Base-by-base conservation (phyloP, 768 basidiomycete species). In the Lactifluus rugatus region DNA sequence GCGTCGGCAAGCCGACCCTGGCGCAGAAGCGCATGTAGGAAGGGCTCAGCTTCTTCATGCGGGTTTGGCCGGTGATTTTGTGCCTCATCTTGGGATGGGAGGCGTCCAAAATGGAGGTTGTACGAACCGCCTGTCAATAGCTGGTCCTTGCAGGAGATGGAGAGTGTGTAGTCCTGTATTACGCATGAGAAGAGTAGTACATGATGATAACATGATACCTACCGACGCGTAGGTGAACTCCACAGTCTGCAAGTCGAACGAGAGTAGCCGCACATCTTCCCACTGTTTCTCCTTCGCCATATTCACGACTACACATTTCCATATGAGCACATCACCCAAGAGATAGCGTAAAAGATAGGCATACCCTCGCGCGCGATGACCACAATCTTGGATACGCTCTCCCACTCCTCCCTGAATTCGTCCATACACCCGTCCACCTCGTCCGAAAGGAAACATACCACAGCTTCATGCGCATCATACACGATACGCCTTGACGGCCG, bases 351-450 rank as follows among this genome's bases (percentile, higher is more conserved):
- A 23, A 0, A 45, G 3, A 41, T 11, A 48, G n/a, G 66, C 75
- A 57, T 67, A 89, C 91, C 83, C 74, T 93, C 89, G 59, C 90
- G 81, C 13, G 92, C 93, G 55, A 95, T 92, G 26, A 93, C 89
- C 13, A 93, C 89, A 80, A 93, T 92, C 72, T 93, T 94, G 19
- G 89, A 90, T 31, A 95, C 88, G 46, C 87, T 77, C 41, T 89
- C 89, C 91, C 93, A 95, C 70, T 93, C 92, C 66, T 93, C 89
- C 63, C 90, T 72, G 68, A 96, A 93, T 64, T 92, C 87, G 58
- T 88, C 87, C 19, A 96, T 89, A 66, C 92, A 94, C 8, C 83
- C 84, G 63, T 92, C 82, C 62, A 94, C 86, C 66, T 93, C 81
- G 64, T 89, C 87, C 1, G 89, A 90, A 36, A 90, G 72, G 70